Evolutionary conservation across 129 eudicot genomes (phyloP), one percentile per base, ranked within the genome.

Genomic region (Calendula officinalis): DNA sequence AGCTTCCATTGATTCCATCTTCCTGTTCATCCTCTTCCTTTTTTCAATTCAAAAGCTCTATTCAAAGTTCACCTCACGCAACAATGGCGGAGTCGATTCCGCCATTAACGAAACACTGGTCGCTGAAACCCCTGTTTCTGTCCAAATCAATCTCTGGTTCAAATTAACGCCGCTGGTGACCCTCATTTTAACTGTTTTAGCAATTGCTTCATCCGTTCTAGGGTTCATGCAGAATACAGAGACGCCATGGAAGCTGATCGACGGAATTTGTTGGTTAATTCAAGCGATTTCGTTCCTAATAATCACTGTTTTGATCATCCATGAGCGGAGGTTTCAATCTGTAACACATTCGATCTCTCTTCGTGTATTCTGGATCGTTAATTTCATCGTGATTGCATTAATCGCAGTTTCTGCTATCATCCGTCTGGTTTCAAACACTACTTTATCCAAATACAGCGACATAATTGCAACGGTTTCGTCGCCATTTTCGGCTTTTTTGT

Each of bases 261-360:
- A 84, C 70, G 88, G 94, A 9, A 1, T 76, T 7, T 85, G 71
- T 76, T 88, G 96, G 98, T 56, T 81, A 56, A 8, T 72, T 63
- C 95, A 84, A 78, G 91, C 75, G 1, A 5, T 83, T 3, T 85
- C 89, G 57, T 82, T 82, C 51, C 50, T 71, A 7, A 83, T 74
- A 0, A 85, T 88, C 48, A 47, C 75, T 5, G 71, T 85, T 34
- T 67, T 91, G 11, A 43, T 91, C 40, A 60, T 64, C 37, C 95
- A 85, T 42, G 96, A 91, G 81, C 85, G 73, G 82, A 82, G 79
- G 50, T 84, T 91, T 53, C 55, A 62, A 66, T 90, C 88, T 35
- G 67, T 39, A 36, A 78, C 40, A 44, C 98, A 87, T 77, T 95
- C 91, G 0, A 16, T 77, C 38, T 55, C 86, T 35, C 83, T 91